Conservation (phyloP, 371 early-diverging fungal species). For the Capillidium rhysosporum region DNA sequence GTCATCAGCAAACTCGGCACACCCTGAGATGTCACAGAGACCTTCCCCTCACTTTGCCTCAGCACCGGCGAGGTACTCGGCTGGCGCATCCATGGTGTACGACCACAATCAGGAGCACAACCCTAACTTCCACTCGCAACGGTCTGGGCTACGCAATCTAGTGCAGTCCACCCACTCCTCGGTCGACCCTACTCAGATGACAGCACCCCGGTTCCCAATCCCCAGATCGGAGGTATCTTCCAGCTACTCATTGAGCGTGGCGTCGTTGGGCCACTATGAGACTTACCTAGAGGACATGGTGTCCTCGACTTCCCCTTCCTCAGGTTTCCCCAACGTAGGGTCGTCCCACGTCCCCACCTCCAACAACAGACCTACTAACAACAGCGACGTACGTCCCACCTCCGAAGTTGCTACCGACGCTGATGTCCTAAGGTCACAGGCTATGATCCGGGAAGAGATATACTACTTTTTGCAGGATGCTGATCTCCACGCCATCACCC, state of each 20-base stretch:
- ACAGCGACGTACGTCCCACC: neutral
- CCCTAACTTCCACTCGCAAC: neutral
- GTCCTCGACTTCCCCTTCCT: neutral
- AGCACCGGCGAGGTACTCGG: too few species aligned
- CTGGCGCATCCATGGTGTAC: too few species aligned
- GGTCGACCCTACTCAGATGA: neutral
- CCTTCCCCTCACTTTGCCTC: too few species aligned
- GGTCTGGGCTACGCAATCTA: neutral
- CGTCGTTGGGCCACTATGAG: neutral
- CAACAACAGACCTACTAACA: neutral
- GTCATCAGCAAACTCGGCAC: neutral
- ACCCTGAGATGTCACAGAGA: neutral
- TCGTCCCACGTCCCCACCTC: neutral
- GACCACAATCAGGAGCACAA: too few species aligned
- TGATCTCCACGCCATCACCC: slow-evolving; percentile 8
- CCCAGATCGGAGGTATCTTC: neutral
- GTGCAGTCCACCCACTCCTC: neutral
- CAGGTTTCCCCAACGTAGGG: neutral
- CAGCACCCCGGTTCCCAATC: neutral
- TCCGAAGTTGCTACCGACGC: neutral
- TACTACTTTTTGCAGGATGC: slow-evolving; percentile 10
- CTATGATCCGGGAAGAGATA: slow-evolving; percentile 9
- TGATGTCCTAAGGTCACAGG: neutral
- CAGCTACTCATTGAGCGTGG: neutral
- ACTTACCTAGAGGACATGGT: neutral